Evolutionary conservation across 176 grass and related monocot genomes (phyloP), one percentile per base, ranked within the genome.

Genomic region (Ampelocalamus luodianensis): DNA sequence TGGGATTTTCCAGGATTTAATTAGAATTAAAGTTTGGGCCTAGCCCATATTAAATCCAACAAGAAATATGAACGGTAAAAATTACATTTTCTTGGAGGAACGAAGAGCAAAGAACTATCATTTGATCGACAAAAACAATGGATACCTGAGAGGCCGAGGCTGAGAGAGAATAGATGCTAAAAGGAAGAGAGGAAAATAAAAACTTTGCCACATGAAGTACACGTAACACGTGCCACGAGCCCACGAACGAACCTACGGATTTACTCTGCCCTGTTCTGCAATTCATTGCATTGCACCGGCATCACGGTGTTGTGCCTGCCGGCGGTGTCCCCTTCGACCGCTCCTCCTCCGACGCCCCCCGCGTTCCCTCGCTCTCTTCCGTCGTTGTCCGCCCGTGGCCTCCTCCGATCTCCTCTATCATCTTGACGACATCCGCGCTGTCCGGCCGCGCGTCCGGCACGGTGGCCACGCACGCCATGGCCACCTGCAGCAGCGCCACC

Each of bases 401-500:
- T 34, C 10, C 73, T 9, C 40, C 79, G 45, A 93, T 88, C 72
- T 89, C 91, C 83, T 98, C 91, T 10, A 98, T 62, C 95, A 88
- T 87, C 65, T 80, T 88, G 38, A 93, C 76, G 55, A 92, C 93
- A 38, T 93, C 93, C 0, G 65, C 0, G 9, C 90, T 55, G 17
- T 83, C 85, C 2, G 93, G 93, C 16, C 95, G 87, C 3, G 83
- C 89, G 71, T 98, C 95, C 5, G 93, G 91, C 78, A 78, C 76
- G 38, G 68, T 90, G 29, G 85, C 46, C 22, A 93, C 93, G 85
- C 93, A 98, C 45, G 93, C 79, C 95, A 98, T 98, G 55, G 91
- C 95, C 71, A 95, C 80, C 79, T 98, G 95, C 42, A 98, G 90
- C 53, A 98, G 79, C 79, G 90, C 89, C 66, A 93, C 95, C 95